Percentiles rank a stretch among this genome's conserved stretches.
Conservation (phyloP, 2,329 filamentous ascomycete genomes). For the Penicillium sp. region DNA sequence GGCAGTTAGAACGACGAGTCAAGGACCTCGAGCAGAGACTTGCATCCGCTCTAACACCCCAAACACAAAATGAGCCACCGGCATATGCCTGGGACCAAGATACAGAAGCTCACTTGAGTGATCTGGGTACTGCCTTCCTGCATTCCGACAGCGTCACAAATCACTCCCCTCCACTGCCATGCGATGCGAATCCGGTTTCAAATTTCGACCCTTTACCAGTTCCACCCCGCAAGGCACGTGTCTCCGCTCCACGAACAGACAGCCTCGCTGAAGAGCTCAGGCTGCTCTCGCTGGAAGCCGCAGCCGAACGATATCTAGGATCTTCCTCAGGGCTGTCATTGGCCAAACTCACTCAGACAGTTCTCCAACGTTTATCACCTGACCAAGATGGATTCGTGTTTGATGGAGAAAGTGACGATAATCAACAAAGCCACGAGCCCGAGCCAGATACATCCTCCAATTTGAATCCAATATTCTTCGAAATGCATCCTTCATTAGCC, state of each 20-base stretch:
- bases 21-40: constrained; percentile 26
- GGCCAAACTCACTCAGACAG: constrained; percentile 45
- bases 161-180: neutral
- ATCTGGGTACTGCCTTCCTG: neutral
- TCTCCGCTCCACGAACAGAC: constrained; percentile 11
- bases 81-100: constrained; percentile 3
- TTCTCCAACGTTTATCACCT: constrained; percentile 44
- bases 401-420: constrained; percentile 11
- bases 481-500: constrained; percentile 4
- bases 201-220: neutral
- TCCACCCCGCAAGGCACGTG: neutral
- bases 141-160: neutral
- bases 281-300: constrained; percentile 44
- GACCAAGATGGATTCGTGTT: constrained; percentile 48
- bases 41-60: constrained; percentile 4
- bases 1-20: constrained; percentile 31
- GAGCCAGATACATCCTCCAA: constrained; percentile 12
- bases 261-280: constrained; percentile 39
- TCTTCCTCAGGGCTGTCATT: constrained; percentile 48
- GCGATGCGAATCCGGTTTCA: neutral
- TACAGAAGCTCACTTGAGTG: neutral
- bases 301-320: constrained; percentile 47
- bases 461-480: constrained; percentile 8
- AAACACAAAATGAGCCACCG: constrained; percentile 3
- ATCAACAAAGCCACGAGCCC: constrained; percentile 12